Base-by-base conservation (phyloP, 768 basidiomycete genomes). In the Scleroderma bovista region DNA sequence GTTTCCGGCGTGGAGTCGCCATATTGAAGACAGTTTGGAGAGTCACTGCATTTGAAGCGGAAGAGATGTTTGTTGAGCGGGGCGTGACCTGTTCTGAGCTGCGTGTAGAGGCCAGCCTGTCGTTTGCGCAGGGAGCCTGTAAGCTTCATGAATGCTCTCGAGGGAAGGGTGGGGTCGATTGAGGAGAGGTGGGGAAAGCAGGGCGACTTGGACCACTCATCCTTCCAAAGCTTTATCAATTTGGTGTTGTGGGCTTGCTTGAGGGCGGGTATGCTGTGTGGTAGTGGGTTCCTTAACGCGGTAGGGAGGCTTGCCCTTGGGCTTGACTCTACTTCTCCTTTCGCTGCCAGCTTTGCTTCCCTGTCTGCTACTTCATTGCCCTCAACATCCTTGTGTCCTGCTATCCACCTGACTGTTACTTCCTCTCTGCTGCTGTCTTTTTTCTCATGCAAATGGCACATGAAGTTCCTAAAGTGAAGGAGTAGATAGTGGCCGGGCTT, bases 51-150 rank as follows among this genome's bases (percentile, higher is more conserved):
- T 0, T 50, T 47, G 10, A 74, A 64, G 2, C 51, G 32, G 44
- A 65, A 54, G 0, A 73, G 63, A 53, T 72, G 59, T 16, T 58
- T 44, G 17, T 63, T 57, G 0, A 72, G 59, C 0, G 65, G 61
- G 13, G 53, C 40, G 41, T 72, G 71, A 2, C 60, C 63, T 2
- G 65, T 65, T 2, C 63, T 36, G 12, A 74, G 56, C 47, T 71
- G 71, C 0, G 58, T 51, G 0, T 72, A 43, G 1, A 70, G 26
- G 29, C 60, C 57, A 2, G 58, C 50, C 3, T 63, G 47, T 22
- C 51, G 47, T 23, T 56, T 40, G 1, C 44, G 44, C 2, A 67
- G 34, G 1, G 31, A 17, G 10, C 43, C 23, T 8, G 46, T 48
- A 0, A 52, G 26, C 41, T 52, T 58, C 9, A 36, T n/a, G n/a